These are phyloP conservation scores for Inga oerstediana DNA, from an alignment of 306 rosid species.

Conservation along the genomic window DNA sequence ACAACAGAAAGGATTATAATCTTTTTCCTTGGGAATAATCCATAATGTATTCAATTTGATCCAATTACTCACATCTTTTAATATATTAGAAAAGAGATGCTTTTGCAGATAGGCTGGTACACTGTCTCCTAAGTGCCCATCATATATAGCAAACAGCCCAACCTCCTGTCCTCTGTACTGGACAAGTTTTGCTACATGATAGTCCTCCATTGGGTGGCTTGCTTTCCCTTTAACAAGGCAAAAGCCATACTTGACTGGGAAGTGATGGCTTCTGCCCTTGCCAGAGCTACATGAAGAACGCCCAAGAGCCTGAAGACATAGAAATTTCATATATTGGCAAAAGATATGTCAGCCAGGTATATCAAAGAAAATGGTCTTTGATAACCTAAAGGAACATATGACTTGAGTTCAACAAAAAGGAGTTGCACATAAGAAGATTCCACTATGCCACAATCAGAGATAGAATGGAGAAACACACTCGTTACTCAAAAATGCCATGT, in stretches of 20 bases:
- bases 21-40: slow-evolving; percentile 7
- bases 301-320: slow-evolving; percentile 58
- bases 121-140: slow-evolving; percentile 84
- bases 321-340: slow-evolving; percentile 16
- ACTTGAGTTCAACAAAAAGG: slow-evolving; percentile 2
- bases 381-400: not conserved
- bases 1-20: slow-evolving; percentile 27
- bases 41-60: slow-evolving; percentile 24
- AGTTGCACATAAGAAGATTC: slow-evolving; percentile 4
- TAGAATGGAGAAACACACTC: slow-evolving; percentile 26
- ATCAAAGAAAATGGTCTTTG: not conserved
- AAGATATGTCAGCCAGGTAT: not conserved
- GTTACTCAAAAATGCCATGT: not conserved
- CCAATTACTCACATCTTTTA: slow-evolving; percentile 74
- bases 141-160: slow-evolving; percentile 85
- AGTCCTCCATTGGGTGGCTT: slow-evolving; percentile 94
- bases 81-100: slow-evolving; percentile 75
- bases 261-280: slow-evolving; percentile 73
- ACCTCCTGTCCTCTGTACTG: slow-evolving; percentile 59
- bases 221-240: slow-evolving; percentile 96
- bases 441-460: slow-evolving; percentile 24
- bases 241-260: slow-evolving; percentile 77
- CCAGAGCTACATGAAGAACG: slow-evolving; percentile 78
- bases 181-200: slow-evolving; percentile 75
- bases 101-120: slow-evolving; percentile 83